A percentile compares a stretch with the other conserved stretches of the same genome.
phyloP scores from a whole-genome alignment of 768 basidiomycete species.

The Rickenella mellea region DNA sequence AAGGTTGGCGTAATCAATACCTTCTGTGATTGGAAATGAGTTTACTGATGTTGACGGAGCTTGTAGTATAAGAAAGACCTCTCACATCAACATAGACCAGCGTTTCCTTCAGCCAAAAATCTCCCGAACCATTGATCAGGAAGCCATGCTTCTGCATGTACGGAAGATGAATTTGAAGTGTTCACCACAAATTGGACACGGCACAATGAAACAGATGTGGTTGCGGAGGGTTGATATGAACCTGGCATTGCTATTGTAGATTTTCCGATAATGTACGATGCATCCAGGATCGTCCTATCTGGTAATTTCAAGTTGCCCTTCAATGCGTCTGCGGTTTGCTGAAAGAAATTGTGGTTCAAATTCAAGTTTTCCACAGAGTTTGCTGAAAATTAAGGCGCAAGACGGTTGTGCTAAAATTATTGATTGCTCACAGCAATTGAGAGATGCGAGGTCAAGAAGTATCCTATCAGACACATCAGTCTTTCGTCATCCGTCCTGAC shows the following conservation, averaged over 20 bases:
- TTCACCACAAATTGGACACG: background rate
- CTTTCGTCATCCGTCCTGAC: too few species aligned
- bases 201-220: background rate
- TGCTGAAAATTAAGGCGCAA: too few species aligned
- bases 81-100: conserved; percentile 16
- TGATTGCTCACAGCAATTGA: too few species aligned
- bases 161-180: conserved; percentile 1
- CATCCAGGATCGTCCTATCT: background rate
- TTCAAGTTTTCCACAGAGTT: too few species aligned
- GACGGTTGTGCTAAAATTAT: too few species aligned
- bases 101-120: conserved; percentile 19
- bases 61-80: background rate
- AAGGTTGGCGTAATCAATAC: conserved; percentile 11
- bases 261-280: background rate
- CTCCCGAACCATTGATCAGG: conserved; percentile 21
- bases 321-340: too few species aligned
- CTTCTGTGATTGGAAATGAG: conserved; percentile 4
- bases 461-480: too few species aligned
- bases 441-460: too few species aligned
- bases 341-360: too few species aligned
- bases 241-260: background rate
- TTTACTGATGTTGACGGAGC: background rate
- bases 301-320: background rate
- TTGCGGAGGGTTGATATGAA: background rate
- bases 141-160: conserved; percentile 19